Percentiles rank a stretch among this genome's conserved stretches.
Conservation (phyloP, 495 filamentous ascomycete species). For the Aspergillus nidulans region DNA sequence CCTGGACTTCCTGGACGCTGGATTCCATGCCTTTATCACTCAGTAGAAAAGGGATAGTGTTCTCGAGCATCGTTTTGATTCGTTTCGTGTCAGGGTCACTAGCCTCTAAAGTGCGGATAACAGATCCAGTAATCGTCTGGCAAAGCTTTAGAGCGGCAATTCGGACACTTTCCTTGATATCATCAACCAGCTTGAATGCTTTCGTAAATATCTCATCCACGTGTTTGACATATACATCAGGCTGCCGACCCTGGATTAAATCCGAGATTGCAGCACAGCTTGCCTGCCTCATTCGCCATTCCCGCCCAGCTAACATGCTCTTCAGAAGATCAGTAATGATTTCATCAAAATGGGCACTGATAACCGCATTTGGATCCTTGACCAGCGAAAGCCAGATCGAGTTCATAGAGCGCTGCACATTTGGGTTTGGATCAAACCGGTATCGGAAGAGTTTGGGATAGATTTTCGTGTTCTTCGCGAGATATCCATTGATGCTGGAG, state of each 20-base stretch:
- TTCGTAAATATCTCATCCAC: constrained; percentile 78
- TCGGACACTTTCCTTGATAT: constrained; percentile 89
- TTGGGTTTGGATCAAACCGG: constrained; percentile 87
- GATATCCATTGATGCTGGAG: constrained; percentile 67
- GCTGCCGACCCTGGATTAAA: constrained; percentile 68
- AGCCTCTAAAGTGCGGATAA: constrained; percentile 81
- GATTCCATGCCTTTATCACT: constrained; percentile 88
- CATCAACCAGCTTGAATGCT: constrained; percentile 78
- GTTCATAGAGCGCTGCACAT: constrained; percentile 91
- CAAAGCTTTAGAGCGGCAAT: constrained; percentile 75
- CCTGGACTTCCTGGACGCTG: constrained; percentile 76
- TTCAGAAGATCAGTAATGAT: constrained; percentile 84
- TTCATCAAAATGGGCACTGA: constrained; percentile 71
- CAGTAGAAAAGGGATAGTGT: constrained; percentile 83
- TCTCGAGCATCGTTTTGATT: constrained; percentile 70
- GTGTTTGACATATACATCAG: constrained; percentile 77
- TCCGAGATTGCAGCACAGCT: constrained; percentile 88
- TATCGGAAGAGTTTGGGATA: constrained; percentile 94
- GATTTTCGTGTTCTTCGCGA: constrained; percentile 78
- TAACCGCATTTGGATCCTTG: constrained; percentile 68
- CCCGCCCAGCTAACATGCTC: constrained; percentile 72
- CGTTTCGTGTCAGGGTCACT: constrained; percentile 63
- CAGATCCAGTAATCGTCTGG: constrained; percentile 71
- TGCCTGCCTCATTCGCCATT: constrained; percentile 90
- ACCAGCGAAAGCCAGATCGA: constrained; percentile 94